Conservation (phyloP, 164 flowering plant species). For the Chimonanthus salicifolius region DNA sequence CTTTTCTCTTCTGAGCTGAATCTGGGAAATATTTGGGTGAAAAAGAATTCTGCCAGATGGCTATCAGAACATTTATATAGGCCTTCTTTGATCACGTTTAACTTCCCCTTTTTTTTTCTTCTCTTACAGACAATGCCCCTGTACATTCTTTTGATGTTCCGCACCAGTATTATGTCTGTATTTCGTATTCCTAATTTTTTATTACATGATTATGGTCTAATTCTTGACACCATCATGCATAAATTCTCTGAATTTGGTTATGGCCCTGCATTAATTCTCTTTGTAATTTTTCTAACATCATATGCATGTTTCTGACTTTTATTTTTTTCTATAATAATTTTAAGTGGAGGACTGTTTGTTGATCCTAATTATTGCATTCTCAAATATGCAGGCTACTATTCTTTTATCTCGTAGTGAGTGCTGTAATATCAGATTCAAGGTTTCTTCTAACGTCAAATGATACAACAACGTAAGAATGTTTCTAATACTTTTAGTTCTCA, state of each 20-base stretch:
- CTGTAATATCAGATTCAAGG: conserved; percentile 21
- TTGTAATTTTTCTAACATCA: neutral
- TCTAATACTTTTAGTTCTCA: neutral
- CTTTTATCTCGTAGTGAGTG: conserved; percentile 17
- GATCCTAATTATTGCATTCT: conserved; percentile 1
- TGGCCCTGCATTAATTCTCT: neutral
- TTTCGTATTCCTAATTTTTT: no score
- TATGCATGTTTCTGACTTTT: neutral
- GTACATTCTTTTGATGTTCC: no score
- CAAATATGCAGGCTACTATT: conserved; percentile 25
- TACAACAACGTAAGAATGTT: conserved; percentile 27
- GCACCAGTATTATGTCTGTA: no score
- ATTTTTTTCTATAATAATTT: neutral
- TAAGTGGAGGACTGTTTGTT: no score
- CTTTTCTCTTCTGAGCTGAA: no score
- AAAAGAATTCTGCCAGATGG: no score
- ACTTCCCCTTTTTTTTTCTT: no score
- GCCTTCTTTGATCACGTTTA: no score
- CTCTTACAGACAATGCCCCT: no score
- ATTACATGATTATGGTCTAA: neutral
- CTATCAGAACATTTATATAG: no score
- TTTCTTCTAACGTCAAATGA: conserved; percentile 21
- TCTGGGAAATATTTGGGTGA: no score
- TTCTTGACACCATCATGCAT: neutral
- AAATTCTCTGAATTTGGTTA: no score